Conservation (phyloP, 208 protist species). For the Spironucleus salmonicida region DNA sequence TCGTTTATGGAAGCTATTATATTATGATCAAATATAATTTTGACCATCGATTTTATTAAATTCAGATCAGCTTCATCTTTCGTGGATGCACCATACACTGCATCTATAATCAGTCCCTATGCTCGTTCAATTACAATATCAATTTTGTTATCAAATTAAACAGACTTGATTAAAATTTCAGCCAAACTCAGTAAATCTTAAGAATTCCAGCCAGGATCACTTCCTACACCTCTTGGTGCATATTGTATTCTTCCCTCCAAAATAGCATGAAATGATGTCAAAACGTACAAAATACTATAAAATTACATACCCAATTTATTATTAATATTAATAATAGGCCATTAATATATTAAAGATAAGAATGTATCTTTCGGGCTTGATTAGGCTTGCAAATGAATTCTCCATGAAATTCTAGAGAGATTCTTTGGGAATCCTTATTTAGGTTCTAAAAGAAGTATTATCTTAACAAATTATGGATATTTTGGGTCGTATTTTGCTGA, state of each 20-base stretch:
- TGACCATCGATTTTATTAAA: background rate
- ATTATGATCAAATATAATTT: background rate
- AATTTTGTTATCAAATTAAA: no score
- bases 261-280: constrained; percentile 6
- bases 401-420: background rate
- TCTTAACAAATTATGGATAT: background rate
- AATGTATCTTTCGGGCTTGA: no score
- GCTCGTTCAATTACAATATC: constrained; percentile 1
- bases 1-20: background rate
- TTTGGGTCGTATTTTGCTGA: no score
- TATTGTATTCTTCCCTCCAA: background rate
- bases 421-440: background rate
- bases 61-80: background rate
- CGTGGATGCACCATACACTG: constrained; percentile 16
- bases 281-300: background rate
- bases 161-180: background rate
- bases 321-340: no score
- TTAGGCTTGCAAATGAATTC: background rate
- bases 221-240: constrained; percentile 16
- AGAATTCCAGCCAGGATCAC: background rate
- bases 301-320: no score
- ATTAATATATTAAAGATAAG: no score
- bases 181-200: background rate
- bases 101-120: constrained; percentile 1
- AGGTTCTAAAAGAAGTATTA: constrained; percentile 23